phyloP scores from a whole-genome alignment of 768 basidiomycete species.

The Panellus pusillus region DNA sequence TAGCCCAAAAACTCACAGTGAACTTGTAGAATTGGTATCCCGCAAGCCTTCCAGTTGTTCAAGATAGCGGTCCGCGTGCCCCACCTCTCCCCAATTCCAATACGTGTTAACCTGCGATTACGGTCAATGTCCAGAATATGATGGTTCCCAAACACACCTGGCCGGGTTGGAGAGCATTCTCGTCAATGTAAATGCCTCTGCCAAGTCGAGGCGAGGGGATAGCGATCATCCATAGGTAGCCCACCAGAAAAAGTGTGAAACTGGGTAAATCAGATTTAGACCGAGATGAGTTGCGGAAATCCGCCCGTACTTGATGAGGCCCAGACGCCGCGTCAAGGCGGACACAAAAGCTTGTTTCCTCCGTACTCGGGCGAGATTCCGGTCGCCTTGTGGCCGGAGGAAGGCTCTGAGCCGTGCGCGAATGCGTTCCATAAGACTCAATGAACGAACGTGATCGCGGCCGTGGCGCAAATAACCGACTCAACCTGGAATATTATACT shows the following conservation, averaged over 20 bases:
- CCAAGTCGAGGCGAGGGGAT: conserved; percentile 70
- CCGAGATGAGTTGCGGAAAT: neutral
- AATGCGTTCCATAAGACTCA: conserved; percentile 12
- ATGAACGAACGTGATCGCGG: conserved; percentile 3
- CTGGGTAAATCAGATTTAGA: conserved; percentile 35
- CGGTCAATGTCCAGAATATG: neutral
- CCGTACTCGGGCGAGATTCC: conserved; percentile 10
- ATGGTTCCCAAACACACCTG: conserved; percentile 53
- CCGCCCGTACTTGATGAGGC: conserved; percentile 35
- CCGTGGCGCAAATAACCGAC: no score
- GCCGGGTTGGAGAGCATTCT: conserved; percentile 92
- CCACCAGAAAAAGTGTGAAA: conserved; percentile 54
- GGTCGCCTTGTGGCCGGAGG: conserved; percentile 17
- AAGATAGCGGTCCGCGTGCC: conserved; percentile 80
- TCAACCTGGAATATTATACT: neutral
- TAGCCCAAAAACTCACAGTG: conserved; percentile 55
- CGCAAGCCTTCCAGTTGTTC: conserved; percentile 63
- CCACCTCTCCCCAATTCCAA: conserved; percentile 91
- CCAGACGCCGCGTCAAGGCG: conserved; percentile 6
- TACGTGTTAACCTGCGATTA: conserved; percentile 77
- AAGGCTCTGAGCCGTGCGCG: conserved; percentile 7
- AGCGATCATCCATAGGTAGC: conserved; percentile 82
- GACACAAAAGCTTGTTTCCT: conserved; percentile 13
- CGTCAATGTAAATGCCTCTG: conserved; percentile 80
- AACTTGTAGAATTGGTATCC: conserved; percentile 62